These are phyloP conservation scores for Cryptomeria japonica DNA, from an alignment of 75 land plant species.

Conservation along the genomic window DNA sequence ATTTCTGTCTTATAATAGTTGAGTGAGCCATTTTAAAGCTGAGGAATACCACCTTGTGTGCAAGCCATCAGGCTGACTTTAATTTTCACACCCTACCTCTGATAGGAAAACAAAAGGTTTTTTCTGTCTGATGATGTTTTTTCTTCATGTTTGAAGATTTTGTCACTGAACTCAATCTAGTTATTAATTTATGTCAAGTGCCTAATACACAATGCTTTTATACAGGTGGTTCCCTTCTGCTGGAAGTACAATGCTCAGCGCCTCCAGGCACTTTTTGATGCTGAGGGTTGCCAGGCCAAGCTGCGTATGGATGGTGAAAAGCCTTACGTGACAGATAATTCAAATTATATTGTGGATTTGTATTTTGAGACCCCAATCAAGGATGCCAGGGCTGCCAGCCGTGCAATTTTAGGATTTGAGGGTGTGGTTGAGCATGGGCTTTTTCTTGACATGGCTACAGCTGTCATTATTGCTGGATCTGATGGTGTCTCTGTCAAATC, in stretches of 20 bases:
- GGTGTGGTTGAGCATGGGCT: constrained; percentile 97
- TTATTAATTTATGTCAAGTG: too few species aligned
- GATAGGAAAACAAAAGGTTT: too few species aligned
- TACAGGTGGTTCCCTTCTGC: constrained; percentile 86
- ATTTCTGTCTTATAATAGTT: too few species aligned
- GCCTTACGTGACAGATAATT: constrained; percentile 91
- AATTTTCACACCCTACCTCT: too few species aligned
- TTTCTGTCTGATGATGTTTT: too few species aligned
- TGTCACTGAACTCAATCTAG: too few species aligned
- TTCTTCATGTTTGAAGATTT: too few species aligned
- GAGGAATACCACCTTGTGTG: too few species aligned
- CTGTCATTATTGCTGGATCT: constrained; percentile 84
- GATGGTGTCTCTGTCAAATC: constrained; percentile 66
- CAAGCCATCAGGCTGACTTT: too few species aligned
- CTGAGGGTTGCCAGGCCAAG: constrained; percentile 87
- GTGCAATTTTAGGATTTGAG: constrained; percentile 71
- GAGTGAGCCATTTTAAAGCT: too few species aligned
- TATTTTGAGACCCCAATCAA: constrained; percentile 87
- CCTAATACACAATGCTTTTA: too few species aligned
- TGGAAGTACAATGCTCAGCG: constrained; percentile 85
- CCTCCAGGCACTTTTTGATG: constrained; percentile 73
- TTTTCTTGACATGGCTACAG: constrained; percentile 88
- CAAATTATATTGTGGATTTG: constrained; percentile 92
- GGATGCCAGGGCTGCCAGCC: constrained; percentile 69
- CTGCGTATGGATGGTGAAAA: constrained; percentile 64